A percentile compares a stretch with the other conserved stretches of the same genome.
phyloP scores from a whole-genome alignment of 129 eudicot species.

The Flaveria ramosissima region DNA sequence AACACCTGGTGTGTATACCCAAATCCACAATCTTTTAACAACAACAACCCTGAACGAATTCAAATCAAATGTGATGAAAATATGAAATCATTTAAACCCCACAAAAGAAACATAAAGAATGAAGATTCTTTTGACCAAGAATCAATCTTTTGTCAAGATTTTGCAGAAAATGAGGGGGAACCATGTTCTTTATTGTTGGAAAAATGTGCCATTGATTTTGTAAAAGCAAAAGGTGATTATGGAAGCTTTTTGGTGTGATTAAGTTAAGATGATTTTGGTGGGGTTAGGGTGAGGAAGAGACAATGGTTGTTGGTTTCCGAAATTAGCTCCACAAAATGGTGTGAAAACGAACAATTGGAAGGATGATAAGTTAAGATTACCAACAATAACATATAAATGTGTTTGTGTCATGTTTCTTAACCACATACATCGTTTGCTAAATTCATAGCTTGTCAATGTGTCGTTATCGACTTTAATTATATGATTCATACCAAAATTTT shows the following conservation, averaged over 20 bases:
- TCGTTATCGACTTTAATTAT: too few relatives aligned
- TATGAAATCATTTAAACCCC: background rate
- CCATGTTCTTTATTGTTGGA: too few relatives aligned
- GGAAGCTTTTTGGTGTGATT: too few relatives aligned
- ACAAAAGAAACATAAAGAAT: background rate
- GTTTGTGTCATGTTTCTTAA: too few relatives aligned
- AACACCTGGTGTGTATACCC: constrained; percentile 29
- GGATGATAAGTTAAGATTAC: background rate
- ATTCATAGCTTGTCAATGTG: too few relatives aligned
- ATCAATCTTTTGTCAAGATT: background rate
- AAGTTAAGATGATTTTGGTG: too few relatives aligned
- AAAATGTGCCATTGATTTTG: too few relatives aligned
- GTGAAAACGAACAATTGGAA: background rate
- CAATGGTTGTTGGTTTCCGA: background rate
- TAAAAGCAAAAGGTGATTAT: too few relatives aligned
- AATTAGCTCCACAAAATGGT: background rate
- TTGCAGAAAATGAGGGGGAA: too few relatives aligned
- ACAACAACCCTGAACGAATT: background rate
- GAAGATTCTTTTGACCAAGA: background rate
- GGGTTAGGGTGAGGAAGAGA: background rate
- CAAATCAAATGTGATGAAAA: background rate
- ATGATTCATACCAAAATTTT: too few relatives aligned
- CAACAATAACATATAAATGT: background rate
- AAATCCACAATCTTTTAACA: background rate
- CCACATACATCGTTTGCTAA: too few relatives aligned